Percentiles rank a stretch among this genome's conserved stretches.
phyloP scores from a whole-genome alignment of 2,329 filamentous ascomycete species.

The Aspergillus pseudotamarii region DNA sequence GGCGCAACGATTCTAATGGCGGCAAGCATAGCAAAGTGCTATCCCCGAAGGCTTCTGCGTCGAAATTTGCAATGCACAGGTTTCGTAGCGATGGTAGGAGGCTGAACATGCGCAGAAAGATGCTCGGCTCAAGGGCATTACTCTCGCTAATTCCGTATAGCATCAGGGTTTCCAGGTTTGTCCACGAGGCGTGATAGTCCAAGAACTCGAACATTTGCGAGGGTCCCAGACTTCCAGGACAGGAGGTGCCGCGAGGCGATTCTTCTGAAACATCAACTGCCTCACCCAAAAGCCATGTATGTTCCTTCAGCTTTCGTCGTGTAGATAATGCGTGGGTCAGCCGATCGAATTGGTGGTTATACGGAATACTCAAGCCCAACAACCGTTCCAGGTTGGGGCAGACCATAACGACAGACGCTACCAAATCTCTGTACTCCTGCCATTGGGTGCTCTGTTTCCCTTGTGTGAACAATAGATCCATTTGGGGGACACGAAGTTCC shows the following conservation, averaged over 20 bases:
- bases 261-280: constrained; percentile 43
- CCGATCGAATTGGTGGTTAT: constrained; percentile 57
- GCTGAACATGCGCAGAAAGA: constrained; percentile 57
- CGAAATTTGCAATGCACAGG: constrained; percentile 58
- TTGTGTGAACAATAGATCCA: constrained; percentile 46
- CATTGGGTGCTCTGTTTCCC: constrained; percentile 44
- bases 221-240: constrained; percentile 50
- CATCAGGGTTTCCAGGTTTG: constrained; percentile 56
- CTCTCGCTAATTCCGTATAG: constrained; percentile 50
- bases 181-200: constrained; percentile 56
- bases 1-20: constrained; percentile 54
- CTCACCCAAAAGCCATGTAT: constrained; percentile 59
- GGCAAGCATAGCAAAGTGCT: constrained; percentile 57
- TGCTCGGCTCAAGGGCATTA: constrained; percentile 55
- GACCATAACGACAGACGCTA: constrained; percentile 61
- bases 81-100: constrained; percentile 56
- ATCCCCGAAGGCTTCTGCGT: constrained; percentile 58
- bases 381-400: constrained; percentile 61
- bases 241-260: constrained; percentile 39
- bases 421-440: constrained; percentile 54
- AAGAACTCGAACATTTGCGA: constrained; percentile 56
- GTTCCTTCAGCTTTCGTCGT: constrained; percentile 55
- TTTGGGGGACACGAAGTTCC: constrained; percentile 56
- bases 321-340: constrained; percentile 60
- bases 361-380: constrained; percentile 56